Evolutionary conservation across 306 rosid genomes (phyloP), one percentile per base, ranked within the genome.

Genomic region (Trifolium pratense): DNA sequence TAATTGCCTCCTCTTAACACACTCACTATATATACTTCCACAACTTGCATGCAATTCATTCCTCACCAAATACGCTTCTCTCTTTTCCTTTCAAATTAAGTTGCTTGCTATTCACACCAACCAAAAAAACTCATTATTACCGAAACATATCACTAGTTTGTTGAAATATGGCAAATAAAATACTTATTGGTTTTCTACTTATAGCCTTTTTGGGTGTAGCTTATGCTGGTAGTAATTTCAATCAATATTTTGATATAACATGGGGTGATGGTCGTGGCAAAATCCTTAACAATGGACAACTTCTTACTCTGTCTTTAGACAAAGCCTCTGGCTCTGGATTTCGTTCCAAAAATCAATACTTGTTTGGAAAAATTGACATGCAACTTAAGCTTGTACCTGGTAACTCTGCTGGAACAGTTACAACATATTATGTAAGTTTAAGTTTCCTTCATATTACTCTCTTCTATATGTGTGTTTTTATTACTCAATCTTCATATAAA

Each of bases 381-480:
- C 91, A 89, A 56, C 57, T 89, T 8, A 89, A 89, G 48, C 89
- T 89, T 0, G 91, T 89, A n/a, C 83, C 91, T 4, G 94, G 94
- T 45, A 85, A 86, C 81, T 86, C 90, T 5, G 90, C 90, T 1
- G 90, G 90, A 34, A 86, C 90, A 1, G 84, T 84, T 42, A 86
- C 91, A 15, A 78, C 91, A 43, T 87, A 82, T 66, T 89, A 86
- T 70, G 91, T 87, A 74, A 67, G 87, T 51, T 1, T 40, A 71
- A 67, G 87, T 51, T 1, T 40, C 58, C 3, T 26, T 11, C 11
- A 62, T n/a, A n/a, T 36, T 18, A 16, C 5, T 17, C 17, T 8
- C 3, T 13, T 39, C 12, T 37, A 51, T 52, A 67, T 76, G 9
- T 15, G 21, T 6, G 46, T 57, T 59, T 58, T 49, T 36, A 59